phyloP scores from a whole-genome alignment of 306 rosid species.

The Corylus avellana region DNA sequence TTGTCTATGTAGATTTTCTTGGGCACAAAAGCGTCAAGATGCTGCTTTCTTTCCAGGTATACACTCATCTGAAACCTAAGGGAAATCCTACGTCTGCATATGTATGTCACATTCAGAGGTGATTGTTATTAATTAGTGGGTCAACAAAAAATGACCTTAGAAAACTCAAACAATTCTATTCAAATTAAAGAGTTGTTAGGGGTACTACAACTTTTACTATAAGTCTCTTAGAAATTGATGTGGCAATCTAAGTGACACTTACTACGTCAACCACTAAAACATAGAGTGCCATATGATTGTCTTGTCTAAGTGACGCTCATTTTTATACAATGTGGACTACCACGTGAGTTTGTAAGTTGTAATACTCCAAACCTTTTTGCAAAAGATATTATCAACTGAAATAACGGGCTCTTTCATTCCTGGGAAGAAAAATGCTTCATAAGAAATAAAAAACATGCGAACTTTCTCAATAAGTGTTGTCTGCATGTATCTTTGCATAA shows the following conservation, averaged over 20 bases:
- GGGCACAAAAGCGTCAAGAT: constrained; percentile 57
- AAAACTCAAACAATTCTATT: neutral
- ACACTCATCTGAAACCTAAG: neutral
- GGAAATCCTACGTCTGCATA: neutral
- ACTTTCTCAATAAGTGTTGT: neutral
- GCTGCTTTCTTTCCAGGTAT: constrained; percentile 58
- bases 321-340: too few species aligned
- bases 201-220: too few species aligned
- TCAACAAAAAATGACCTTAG: neutral
- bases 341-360: too few species aligned
- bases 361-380: too few species aligned
- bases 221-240: too few species aligned
- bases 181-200: too few species aligned
- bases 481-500: neutral
- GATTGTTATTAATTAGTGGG: neutral
- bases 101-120: neutral
- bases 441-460: neutral
- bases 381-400: too few species aligned
- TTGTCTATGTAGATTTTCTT: constrained; percentile 47
- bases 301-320: too few species aligned
- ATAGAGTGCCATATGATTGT: too few species aligned
- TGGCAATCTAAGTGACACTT: too few species aligned
- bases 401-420: too few species aligned
- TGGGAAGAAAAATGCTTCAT: neutral
- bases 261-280: too few species aligned